A percentile compares a stretch with the other conserved stretches of the same genome.
Evolutionary conservation across 1,139 yeast species (phyloP).

Genomic region (Spencermartinsiella ligniputridi): DNA sequence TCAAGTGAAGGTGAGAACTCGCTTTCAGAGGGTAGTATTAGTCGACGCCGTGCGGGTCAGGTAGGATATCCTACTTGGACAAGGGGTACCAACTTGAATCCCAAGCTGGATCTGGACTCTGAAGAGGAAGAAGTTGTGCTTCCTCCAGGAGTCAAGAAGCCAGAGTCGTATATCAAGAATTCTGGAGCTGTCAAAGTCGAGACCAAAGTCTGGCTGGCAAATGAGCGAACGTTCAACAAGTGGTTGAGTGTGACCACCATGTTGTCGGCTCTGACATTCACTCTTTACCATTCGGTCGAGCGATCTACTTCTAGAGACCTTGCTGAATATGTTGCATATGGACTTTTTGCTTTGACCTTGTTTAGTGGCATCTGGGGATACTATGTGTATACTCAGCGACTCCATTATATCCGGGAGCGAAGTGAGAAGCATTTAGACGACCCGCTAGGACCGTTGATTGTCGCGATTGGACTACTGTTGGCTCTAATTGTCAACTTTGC

Average conservation of each 20-base stretch:
- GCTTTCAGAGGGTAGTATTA: conserved; percentile 21
- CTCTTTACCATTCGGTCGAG: conserved; percentile 73
- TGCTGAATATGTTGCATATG: conserved; percentile 60
- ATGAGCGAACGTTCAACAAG: conserved; percentile 93
- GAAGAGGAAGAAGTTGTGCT: conserved; percentile 84
- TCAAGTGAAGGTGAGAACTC: conserved; percentile 24
- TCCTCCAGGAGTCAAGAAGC: conserved; percentile 87
- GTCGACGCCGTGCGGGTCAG: conserved; percentile 3
- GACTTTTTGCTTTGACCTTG: conserved; percentile 73
- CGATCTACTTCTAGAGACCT: conserved; percentile 44
- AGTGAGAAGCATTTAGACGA: conserved; percentile 87
- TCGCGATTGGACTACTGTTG: conserved; percentile 63
- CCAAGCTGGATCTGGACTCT: conserved; percentile 61
- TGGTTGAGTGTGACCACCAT: conserved; percentile 93
- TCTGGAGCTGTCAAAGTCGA: conserved; percentile 91
- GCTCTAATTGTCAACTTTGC: conserved; percentile 67
- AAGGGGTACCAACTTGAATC: conserved; percentile 11
- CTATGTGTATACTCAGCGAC: conserved; percentile 63
- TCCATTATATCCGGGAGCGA: conserved; percentile 70
- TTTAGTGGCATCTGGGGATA: conserved; percentile 92
- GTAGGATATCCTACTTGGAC: conserved; percentile 19
- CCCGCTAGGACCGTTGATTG: conserved; percentile 78
- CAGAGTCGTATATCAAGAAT: conserved; percentile 72
- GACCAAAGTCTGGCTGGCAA: conserved; percentile 97
- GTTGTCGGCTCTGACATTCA: conserved; percentile 79